These are phyloP conservation scores for Tylopilus intermedius DNA, from an alignment of 768 basidiomycete genomes.

Conservation along the genomic window DNA sequence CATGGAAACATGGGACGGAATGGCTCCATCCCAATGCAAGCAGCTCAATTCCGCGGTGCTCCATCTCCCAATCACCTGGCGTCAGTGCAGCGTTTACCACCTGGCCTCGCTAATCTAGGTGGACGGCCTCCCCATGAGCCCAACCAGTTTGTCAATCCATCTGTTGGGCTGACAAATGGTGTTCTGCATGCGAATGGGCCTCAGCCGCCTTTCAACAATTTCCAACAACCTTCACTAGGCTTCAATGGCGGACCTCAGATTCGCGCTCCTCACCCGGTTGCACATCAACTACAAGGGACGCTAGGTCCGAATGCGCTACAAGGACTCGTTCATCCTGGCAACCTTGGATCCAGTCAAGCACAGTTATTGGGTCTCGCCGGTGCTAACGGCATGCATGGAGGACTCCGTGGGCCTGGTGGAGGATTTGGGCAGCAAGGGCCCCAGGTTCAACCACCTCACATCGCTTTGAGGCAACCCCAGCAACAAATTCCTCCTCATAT, in stretches of 20 bases:
- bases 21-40: conserved; percentile 52
- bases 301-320: conserved; percentile 47
- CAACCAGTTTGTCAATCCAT: conserved; percentile 47
- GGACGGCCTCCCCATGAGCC: conserved; percentile 79
- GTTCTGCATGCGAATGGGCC: conserved; percentile 44
- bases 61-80: conserved; percentile 57
- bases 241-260: conserved; percentile 41
- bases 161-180: conserved; percentile 43
- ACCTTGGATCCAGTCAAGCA: conserved; percentile 47
- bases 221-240: conserved; percentile 40
- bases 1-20: conserved; percentile 48
- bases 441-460: conserved; percentile 29
- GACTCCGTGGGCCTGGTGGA: conserved; percentile 43
- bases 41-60: conserved; percentile 62
- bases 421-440: conserved; percentile 35
- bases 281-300: conserved; percentile 46
- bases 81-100: conserved; percentile 61
- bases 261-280: conserved; percentile 45
- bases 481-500: conserved; percentile 54
- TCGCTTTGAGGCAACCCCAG: conserved; percentile 34
- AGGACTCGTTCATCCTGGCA: conserved; percentile 48
- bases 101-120: conserved; percentile 77
- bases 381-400: conserved; percentile 42
- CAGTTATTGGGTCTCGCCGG: conserved; percentile 43
- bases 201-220: conserved; percentile 52